Evolutionary conservation across 169 alveolate genomes (phyloP).

Genomic region (Amoebophrya sp.): DNA sequence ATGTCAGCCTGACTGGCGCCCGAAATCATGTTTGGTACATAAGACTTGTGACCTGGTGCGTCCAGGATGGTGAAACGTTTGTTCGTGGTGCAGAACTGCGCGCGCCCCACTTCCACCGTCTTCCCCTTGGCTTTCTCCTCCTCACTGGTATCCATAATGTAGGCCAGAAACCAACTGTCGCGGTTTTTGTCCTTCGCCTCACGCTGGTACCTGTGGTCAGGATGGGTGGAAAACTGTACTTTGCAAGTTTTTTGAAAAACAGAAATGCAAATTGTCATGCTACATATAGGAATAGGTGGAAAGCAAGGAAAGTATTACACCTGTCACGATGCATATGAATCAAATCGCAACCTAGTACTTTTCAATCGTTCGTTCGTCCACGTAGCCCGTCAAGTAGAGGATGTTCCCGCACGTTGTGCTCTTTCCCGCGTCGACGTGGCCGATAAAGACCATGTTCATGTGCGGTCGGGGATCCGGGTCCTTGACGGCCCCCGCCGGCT

Average conservation of each 20-base stretch:
- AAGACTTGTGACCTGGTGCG: conserved; percentile 99
- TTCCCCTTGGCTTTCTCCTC: conserved; percentile 97
- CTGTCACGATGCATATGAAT: not conserved
- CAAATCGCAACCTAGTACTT: conserved; percentile 59
- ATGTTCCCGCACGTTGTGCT: conserved; percentile 97
- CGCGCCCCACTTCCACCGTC: conserved; percentile 97
- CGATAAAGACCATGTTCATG: conserved; percentile 94
- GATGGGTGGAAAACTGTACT: too few relatives aligned
- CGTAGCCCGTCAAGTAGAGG: conserved; percentile 78
- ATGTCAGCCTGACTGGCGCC: conserved; percentile 99
- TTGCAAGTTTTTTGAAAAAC: not conserved
- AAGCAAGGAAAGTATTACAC: not conserved
- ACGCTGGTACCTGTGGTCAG: conserved; percentile 58
- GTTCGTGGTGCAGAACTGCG: conserved; percentile 83
- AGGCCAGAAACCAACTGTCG: conserved; percentile 99
- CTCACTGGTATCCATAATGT: conserved; percentile 97
- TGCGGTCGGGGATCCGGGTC: conserved; percentile 75
- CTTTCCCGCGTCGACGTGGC: conserved; percentile 99
- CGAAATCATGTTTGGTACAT: conserved; percentile 98
- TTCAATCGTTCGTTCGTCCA: conserved; percentile 91
- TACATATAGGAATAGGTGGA: not conserved
- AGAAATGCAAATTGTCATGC: not conserved
- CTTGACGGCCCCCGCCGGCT: conserved; percentile 26
- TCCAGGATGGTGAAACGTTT: conserved; percentile 93
- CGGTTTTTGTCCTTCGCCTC: conserved; percentile 96